A percentile compares a stretch with the other conserved stretches of the same genome.
phyloP scores from a whole-genome alignment of 257 asterid genomes.

The Salvia hispanica region DNA sequence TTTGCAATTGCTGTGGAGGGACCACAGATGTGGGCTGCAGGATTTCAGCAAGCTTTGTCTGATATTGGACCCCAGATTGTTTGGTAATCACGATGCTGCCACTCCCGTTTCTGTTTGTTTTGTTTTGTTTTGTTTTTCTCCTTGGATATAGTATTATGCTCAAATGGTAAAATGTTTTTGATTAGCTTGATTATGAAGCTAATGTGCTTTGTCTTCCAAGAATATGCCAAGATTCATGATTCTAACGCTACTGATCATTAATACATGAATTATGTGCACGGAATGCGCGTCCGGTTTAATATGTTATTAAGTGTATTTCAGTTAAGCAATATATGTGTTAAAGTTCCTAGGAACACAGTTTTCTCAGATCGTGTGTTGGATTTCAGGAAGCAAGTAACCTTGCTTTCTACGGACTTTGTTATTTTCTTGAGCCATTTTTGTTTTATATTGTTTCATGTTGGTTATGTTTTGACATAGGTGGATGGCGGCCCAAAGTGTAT shows the following conservation, averaged over 20 bases:
- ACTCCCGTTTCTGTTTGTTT: slow-evolving; percentile 20
- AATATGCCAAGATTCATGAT: background rate
- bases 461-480: slow-evolving; percentile 57
- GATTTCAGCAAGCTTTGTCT: slow-evolving; percentile 61
- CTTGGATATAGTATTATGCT: background rate
- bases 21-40: slow-evolving; percentile 86
- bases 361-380: slow-evolving; percentile 4
- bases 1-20: slow-evolving; percentile 99
- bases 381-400: slow-evolving; percentile 15
- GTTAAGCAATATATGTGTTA: background rate
- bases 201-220: background rate
- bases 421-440: slow-evolving; percentile 17
- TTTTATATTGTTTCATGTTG: slow-evolving; percentile 22
- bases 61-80: slow-evolving; percentile 86
- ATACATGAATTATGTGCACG: background rate
- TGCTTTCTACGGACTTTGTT: background rate
- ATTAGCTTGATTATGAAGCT: background rate
- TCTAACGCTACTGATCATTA: background rate
- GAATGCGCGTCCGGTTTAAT: background rate
- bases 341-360: slow-evolving; percentile 13
- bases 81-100: slow-evolving; percentile 60
- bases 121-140: slow-evolving; percentile 17
- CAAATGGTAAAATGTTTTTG: slow-evolving; percentile 5
- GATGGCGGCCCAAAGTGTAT: slow-evolving; percentile 93
- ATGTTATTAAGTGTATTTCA: no score